Base-by-base conservation (phyloP, 352 stramenopile species). In the Phytophthora hybrid region DNA sequence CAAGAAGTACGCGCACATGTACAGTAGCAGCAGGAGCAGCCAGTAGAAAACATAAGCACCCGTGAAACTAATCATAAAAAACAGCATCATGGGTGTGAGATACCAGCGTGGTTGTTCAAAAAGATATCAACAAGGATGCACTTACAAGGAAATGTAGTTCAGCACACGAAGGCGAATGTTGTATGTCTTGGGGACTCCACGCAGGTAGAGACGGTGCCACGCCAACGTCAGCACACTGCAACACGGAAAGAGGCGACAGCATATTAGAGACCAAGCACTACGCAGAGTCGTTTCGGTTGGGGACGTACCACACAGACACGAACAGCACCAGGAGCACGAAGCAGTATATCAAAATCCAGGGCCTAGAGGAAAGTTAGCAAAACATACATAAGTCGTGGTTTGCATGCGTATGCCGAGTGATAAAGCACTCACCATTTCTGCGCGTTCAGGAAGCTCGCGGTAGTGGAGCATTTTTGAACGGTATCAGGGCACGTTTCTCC, bases 1-100 rank as follows among this genome's bases (percentile, higher is more conserved):
- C 71, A 97, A 78, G 69, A 97, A 97, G 72, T 95, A 97, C n/a
- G 90, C 89, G 68, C 83, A 95, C 90, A 97, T 97, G 85, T 95
- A 97, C 66, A 97, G 71, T 21, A 97, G 73, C 18, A 97, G 71
- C 57, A 97, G 61, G 5, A 97, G 82, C 39, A 97, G 78, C 90
- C 90, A 97, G 75, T 97, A 97, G 70, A 97, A 97, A 13, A 97
- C 90, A 63, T 95, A 94, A 26, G 90, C 90, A 31, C 90, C 90
- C 0, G 85, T 95, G 63, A 97, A 97, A 63, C 87, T 94, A 55
- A 18, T 66, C 5, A 66, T 8, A 11, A n/a, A n/a, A 37, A 55
- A 51, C 16, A 47, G 18, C 14, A n/a, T 21, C 18, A 51, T 8
- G 1, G 41, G 41, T 49, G 62, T 73, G 37, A 76, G 31, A 46